Conservation (phyloP, 2,329 filamentous ascomycete species). For the Plectosphaerella plurivora region DNA sequence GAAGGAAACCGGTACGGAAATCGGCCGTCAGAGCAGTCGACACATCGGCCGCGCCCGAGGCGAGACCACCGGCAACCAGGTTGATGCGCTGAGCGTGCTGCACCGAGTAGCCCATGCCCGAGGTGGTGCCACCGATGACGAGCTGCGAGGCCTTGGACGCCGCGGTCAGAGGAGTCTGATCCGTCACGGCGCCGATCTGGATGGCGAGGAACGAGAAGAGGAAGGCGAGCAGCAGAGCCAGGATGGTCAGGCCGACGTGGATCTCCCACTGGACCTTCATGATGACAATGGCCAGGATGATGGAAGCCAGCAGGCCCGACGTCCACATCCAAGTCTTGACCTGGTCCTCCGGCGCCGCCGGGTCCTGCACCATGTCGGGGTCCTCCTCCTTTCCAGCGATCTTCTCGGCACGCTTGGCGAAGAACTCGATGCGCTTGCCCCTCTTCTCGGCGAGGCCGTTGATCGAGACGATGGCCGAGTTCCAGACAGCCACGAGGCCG, state of each 20-base stretch:
- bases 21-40: conserved; percentile 47
- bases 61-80: conserved; percentile 48
- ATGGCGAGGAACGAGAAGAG: conserved; percentile 59
- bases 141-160: conserved; percentile 65
- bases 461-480: conserved; percentile 21
- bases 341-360: conserved; percentile 35
- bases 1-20: conserved; percentile 58
- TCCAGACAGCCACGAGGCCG: conserved; percentile 27
- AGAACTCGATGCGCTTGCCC: conserved; percentile 24
- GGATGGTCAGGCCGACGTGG: conserved; percentile 50
- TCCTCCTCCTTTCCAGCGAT: conserved; percentile 22
- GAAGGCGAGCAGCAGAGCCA: conserved; percentile 53
- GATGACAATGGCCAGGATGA: conserved; percentile 49
- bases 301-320: conserved; percentile 38
- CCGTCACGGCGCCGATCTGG: conserved; percentile 55
- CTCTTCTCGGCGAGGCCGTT: conserved; percentile 24
- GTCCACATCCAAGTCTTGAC: conserved; percentile 52
- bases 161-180: conserved; percentile 61
- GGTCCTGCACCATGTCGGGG: conserved; percentile 32
- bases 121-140: conserved; percentile 54
- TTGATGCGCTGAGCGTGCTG: conserved; percentile 53
- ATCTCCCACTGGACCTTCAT: conserved; percentile 48
- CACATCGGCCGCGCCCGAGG: conserved; percentile 41
- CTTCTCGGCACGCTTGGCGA: conserved; percentile 30
- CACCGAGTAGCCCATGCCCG: conserved; percentile 40